These are phyloP conservation scores for Colletotrichum tropicicola DNA, from an alignment of 2,329 filamentous ascomycete genomes.

Conservation along the genomic window DNA sequence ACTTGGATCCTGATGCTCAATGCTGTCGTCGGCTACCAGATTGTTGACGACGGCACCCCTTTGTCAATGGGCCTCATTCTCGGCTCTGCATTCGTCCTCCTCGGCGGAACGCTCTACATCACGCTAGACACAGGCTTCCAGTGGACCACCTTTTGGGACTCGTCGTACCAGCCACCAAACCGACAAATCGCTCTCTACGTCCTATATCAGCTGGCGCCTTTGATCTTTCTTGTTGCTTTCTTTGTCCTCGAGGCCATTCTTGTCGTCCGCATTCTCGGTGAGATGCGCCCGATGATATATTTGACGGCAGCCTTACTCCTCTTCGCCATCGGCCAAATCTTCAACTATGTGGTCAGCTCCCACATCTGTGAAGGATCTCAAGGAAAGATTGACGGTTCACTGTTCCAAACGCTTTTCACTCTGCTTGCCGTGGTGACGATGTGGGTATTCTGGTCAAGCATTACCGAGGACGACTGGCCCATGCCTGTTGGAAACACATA, in stretches of 20 bases:
- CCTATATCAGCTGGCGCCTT: conserved; percentile 87
- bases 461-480: conserved; percentile 98
- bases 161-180: conserved; percentile 65
- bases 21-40: conserved; percentile 89
- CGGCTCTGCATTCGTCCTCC: conserved; percentile 74
- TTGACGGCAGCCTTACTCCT: conserved; percentile 77
- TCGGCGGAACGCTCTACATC: conserved; percentile 94
- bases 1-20: conserved; percentile 94
- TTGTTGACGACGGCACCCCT: conserved; percentile 91
- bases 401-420: conserved; percentile 95
- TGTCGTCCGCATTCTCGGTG: conserved; percentile 86
- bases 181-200: conserved; percentile 90
- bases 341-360: conserved; percentile 92
- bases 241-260: conserved; percentile 85
- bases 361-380: conserved; percentile 86
- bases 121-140: conserved; percentile 89
- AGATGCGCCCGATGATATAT: conserved; percentile 93
- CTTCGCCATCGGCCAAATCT: conserved; percentile 93
- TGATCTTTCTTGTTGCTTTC: conserved; percentile 89
- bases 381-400: conserved; percentile 89
- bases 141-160: conserved; percentile 83
- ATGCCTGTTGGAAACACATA: conserved; percentile 57
- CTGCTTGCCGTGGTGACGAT: conserved; percentile 82
- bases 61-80: conserved; percentile 81
- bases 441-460: conserved; percentile 98